Percentiles rank a stretch among this genome's conserved stretches.
These are phyloP conservation scores for Amanita phalloides DNA, from an alignment of 768 basidiomycete species.

Conservation along the genomic window DNA sequence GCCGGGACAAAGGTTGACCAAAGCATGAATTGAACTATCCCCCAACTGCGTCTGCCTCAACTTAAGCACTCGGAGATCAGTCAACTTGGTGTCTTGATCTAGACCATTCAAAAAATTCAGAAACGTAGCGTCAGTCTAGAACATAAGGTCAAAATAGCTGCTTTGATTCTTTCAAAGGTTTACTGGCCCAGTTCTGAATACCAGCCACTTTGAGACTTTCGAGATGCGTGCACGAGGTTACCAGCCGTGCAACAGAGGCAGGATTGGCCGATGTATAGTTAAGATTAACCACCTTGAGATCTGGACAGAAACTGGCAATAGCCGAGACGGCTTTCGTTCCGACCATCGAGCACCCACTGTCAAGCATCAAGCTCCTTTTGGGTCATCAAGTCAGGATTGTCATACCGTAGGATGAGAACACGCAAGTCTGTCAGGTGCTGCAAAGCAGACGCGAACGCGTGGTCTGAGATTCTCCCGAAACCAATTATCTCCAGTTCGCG, in stretches of 20 bases:
- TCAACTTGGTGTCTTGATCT: conserved; percentile 20
- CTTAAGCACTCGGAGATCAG: conserved; percentile 42
- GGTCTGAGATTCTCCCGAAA: conserved; percentile 40
- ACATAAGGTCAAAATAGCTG: neutral
- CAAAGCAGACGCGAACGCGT: conserved; percentile 39
- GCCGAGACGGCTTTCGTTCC: conserved; percentile 36
- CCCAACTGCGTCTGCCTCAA: conserved; percentile 43
- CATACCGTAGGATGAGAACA: conserved; percentile 44
- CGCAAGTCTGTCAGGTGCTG: conserved; percentile 31
- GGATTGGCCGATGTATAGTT: conserved; percentile 51
- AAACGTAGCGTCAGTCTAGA: conserved; percentile 48
- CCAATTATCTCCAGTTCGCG: conserved; percentile 39
- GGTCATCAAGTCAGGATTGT: neutral
- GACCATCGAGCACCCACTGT: conserved; percentile 52
- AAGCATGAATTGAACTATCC: conserved; percentile 31
- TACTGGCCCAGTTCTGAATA: conserved; percentile 47
- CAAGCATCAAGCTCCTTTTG: neutral
- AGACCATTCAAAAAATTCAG: conserved; percentile 28
- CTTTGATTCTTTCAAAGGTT: neutral
- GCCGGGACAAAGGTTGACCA: conserved; percentile 37
- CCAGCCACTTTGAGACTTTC: conserved; percentile 55
- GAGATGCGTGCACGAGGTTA: conserved; percentile 25
- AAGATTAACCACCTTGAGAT: conserved; percentile 40
- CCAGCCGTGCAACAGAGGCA: conserved; percentile 30
- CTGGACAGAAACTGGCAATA: conserved; percentile 28